phyloP scores from a whole-genome alignment of 805 yeast genomes.

The Saccharomyces kudriavzevii region DNA sequence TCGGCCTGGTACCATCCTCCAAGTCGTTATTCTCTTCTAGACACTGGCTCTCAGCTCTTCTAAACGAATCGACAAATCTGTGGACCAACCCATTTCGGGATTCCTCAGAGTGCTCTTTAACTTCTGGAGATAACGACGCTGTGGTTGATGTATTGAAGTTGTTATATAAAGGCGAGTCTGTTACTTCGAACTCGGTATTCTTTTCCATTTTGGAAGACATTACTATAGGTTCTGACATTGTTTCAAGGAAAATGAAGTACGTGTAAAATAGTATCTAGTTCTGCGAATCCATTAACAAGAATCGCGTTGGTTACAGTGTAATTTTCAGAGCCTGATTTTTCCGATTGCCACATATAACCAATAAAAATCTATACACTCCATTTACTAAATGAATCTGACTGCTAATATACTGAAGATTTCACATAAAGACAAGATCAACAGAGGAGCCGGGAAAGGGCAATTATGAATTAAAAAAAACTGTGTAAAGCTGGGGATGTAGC shows the following conservation, averaged over 20 bases:
- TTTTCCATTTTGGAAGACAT: not conserved
- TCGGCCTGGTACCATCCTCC: slow-evolving; percentile 14
- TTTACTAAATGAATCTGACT: not conserved
- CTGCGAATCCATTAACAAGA: not conserved
- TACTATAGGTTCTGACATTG: not conserved
- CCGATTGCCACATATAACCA: not conserved
- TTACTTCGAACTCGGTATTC: not conserved
- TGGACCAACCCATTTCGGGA: not conserved
- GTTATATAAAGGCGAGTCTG: not conserved
- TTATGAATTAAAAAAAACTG: not conserved
- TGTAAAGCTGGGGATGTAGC: not conserved
- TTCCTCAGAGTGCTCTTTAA: not conserved
- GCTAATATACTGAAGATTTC: not conserved
- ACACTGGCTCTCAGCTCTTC: slow-evolving; percentile 7
- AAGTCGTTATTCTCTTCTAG: slow-evolving; percentile 8
- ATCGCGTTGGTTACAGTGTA: not conserved
- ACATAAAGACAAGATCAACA: not conserved
- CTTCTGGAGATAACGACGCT: not conserved
- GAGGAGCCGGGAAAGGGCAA: not conserved
- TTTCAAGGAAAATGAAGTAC: not conserved
- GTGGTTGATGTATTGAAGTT: not conserved
- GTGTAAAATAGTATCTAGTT: not conserved
- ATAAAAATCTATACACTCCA: not conserved
- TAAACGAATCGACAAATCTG: slow-evolving; percentile 5
- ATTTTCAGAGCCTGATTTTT: not conserved